Evolutionary conservation across 768 basidiomycete species (phyloP), one percentile per base, ranked within the genome.

Genomic region (Dioszegia hungarica): DNA sequence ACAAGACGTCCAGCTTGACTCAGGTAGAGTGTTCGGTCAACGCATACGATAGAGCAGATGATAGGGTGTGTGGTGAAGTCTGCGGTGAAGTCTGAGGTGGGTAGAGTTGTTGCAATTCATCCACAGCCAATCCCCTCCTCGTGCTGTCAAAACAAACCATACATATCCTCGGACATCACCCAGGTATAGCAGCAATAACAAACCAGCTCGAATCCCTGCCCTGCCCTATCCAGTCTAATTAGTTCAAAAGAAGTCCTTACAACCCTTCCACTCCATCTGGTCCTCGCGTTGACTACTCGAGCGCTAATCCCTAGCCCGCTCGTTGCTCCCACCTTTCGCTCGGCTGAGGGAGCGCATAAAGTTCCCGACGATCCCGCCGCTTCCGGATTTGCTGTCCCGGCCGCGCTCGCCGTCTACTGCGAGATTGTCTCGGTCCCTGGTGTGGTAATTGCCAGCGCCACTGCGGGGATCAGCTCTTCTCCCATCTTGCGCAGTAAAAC

Each of bases 341-440:
- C 71, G 55, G 57, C 67, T 69, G 38, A 75, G 33, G 54, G 62
- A 64, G 33, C 74, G 46, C 47, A 74, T 34, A 12, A 74, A 62
- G 38, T 66, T 74, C 31, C 65, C 65, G 10, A 75, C 51, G 25
- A 75, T 50, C 3, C 74, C 72, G 43, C 62, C 62, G n/a, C 59
- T 54, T 3, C 70, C 70, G 27, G 3, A 31, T 51, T 54, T 28
- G 61, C 57, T 47, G 38, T 62, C 61, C n/a, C 68, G 44, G 2
- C 68, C 68, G 22, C 61, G 55, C 27, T 69, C 68, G 33, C 49
- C 56, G 24, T 64, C 64, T 11, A 45, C 59, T 12, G 54, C 44
- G 10, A 57, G 59, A 31, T 60, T 44, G 1, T 57, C 63, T n/a
- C 25, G 40, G 15, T 45, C 36, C 11, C 39, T 25, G n/a, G 29